phyloP scores from a whole-genome alignment of 2,329 filamentous ascomycete genomes.

The Myriosclerotinia duriaeana region DNA sequence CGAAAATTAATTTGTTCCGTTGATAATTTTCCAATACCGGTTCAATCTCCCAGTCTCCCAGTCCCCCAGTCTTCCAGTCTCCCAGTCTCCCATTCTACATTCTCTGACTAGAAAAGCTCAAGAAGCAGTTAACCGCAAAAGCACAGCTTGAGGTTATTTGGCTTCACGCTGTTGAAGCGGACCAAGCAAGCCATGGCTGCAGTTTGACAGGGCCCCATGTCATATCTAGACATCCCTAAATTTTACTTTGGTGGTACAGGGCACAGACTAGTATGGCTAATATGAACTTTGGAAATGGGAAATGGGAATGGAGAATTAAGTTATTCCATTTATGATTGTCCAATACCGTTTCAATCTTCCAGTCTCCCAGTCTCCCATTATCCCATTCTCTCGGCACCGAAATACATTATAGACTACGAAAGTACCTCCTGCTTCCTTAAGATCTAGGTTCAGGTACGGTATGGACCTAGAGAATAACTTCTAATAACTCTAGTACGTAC shows the following conservation, averaged over 20 bases:
- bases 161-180: conserved; percentile 5
- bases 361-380: not conserved
- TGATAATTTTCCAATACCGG: too few species aligned
- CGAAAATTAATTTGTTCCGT: too few species aligned
- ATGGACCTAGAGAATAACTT: not conserved
- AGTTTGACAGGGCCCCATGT: conserved; percentile 20
- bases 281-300: not conserved
- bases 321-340: not conserved
- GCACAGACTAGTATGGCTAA: not conserved
- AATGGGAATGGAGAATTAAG: conserved; percentile 3
- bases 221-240: conserved; percentile 19
- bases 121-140: conserved; percentile 14
- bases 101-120: not conserved
- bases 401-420: not conserved
- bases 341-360: conserved; percentile 2
- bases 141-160: conserved; percentile 11
- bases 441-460: conserved; percentile 1
- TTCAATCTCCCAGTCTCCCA: too few species aligned
- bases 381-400: conserved; percentile 5
- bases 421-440: conserved; percentile 4
- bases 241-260: conserved; percentile 9
- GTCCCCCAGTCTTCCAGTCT: too few species aligned
- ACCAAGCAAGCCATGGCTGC: conserved; percentile 6
- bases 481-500: conserved; percentile 3
- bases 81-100: not conserved